A percentile compares a stretch with the other conserved stretches of the same genome.
These are phyloP conservation scores for Tranzscheliella williamsii DNA, from an alignment of 1,284 basidiomycete species.

Conservation along the genomic window DNA sequence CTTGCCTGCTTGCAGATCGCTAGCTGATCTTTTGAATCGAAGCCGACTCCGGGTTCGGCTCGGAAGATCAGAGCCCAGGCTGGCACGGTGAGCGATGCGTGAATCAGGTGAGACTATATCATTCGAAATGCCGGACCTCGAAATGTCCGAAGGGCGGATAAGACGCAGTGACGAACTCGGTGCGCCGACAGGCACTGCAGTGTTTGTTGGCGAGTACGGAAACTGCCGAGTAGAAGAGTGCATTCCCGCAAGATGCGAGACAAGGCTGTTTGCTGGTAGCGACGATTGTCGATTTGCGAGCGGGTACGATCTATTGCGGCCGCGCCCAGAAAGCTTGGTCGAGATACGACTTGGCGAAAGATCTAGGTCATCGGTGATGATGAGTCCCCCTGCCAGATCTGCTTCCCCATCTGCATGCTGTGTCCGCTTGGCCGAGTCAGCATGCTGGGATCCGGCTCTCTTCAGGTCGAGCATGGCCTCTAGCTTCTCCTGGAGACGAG, in stretches of 20 bases:
- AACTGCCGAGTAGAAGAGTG: no score
- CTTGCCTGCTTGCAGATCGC: constrained; percentile 21
- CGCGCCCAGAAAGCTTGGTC: no score
- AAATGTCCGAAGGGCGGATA: no score
- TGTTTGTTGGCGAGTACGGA: no score
- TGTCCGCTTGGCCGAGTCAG: background rate
- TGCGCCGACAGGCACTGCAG: no score
- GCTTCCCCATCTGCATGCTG: constrained; percentile 16
- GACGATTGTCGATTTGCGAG: background rate
- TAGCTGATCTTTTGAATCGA: constrained; percentile 30
- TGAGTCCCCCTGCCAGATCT: constrained; percentile 39
- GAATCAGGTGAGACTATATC: no score
- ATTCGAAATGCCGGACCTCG: no score
- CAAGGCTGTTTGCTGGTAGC: background rate
- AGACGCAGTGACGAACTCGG: no score
- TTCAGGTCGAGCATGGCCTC: constrained; percentile 42
- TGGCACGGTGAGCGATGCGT: no score
- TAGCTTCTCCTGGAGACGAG: constrained; percentile 17
- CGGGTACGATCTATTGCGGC: no score
- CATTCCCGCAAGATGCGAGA: background rate
- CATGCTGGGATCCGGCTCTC: constrained; percentile 8
- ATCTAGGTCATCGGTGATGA: constrained; percentile 52
- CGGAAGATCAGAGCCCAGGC: constrained; percentile 11
- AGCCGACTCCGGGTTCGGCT: constrained; percentile 13
- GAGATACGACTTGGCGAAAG: constrained; percentile 43